phyloP scores from a whole-genome alignment of 2,329 filamentous ascomycete genomes.

The Chaetomiaceae sp. region DNA sequence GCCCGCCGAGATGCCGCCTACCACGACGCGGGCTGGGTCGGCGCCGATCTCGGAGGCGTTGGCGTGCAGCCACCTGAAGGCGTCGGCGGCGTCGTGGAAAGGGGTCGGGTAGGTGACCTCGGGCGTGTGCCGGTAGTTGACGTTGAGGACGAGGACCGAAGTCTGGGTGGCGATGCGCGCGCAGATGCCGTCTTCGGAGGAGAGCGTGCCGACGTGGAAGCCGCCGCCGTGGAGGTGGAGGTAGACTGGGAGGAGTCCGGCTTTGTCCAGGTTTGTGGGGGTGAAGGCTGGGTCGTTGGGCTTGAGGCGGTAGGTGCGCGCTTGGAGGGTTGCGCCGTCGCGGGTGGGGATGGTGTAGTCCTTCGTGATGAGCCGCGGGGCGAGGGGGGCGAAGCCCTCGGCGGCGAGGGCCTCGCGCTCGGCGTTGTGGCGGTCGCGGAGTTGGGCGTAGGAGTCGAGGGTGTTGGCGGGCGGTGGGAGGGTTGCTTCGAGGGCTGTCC shows the following conservation, averaged over 20 bases:
- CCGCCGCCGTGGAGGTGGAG: neutral
- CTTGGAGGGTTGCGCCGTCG: neutral
- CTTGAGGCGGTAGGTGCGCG: neutral
- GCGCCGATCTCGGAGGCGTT: neutral
- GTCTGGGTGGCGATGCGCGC: neutral
- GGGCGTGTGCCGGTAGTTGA: slow-evolving; percentile 4
- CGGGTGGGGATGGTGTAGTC: neutral
- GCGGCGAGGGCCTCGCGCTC: neutral
- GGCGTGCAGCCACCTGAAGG: neutral
- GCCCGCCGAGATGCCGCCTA: neutral
- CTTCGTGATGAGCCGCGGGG: neutral
- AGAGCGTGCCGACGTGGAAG: neutral
- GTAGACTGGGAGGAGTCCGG: neutral
- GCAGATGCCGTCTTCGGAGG: neutral
- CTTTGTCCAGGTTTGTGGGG: too few species aligned
- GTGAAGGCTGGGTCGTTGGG: neutral
- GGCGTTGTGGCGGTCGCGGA: neutral
- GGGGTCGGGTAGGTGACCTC: neutral
- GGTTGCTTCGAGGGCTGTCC: neutral
- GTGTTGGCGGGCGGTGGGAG: neutral
- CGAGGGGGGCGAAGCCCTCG: neutral
- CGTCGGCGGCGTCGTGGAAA: neutral
- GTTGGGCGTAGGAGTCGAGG: neutral
- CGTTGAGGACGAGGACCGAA: neutral
- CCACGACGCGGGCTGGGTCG: neutral